phyloP scores from a whole-genome alignment of 1,139 yeast genomes.

The Yamadazyma diospyri region DNA sequence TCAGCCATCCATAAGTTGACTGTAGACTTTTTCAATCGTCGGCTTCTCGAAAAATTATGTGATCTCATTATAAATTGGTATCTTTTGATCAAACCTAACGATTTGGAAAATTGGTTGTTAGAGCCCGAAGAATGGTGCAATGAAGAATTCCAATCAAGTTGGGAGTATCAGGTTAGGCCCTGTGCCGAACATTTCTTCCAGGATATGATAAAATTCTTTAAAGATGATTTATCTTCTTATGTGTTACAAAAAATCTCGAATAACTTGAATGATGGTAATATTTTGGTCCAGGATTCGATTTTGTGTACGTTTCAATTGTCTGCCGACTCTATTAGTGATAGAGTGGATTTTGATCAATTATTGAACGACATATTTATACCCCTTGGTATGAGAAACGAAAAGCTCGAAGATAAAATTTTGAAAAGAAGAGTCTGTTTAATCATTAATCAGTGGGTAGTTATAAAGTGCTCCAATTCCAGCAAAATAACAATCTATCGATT shows the following conservation, averaged over 20 bases:
- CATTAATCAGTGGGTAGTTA: conserved; percentile 75
- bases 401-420: conserved; percentile 55
- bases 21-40: conserved; percentile 54
- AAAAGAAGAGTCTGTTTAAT: conserved; percentile 75
- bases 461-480: conserved; percentile 58
- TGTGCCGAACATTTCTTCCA: conserved; percentile 86
- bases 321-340: conserved; percentile 59
- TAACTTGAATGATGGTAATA: conserved; percentile 47
- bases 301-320: conserved; percentile 80
- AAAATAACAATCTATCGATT: conserved; percentile 60
- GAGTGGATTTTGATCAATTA: conserved; percentile 60
- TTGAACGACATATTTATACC: conserved; percentile 63
- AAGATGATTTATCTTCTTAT: conserved; percentile 56
- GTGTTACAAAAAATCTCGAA: conserved; percentile 61
- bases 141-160: conserved; percentile 72
- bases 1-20: conserved; percentile 52
- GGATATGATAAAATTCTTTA: conserved; percentile 65
- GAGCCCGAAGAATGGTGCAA: conserved; percentile 94
- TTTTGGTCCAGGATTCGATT: conserved; percentile 73
- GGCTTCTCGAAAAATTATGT: conserved; percentile 54
- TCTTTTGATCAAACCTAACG: conserved; percentile 67
- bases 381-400: conserved; percentile 48
- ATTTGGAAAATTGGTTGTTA: conserved; percentile 72
- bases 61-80: conserved; percentile 71
- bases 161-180: conserved; percentile 83